These are phyloP conservation scores for Candida tropicalis DNA, from an alignment of 1,139 yeast genomes.

Conservation along the genomic window DNA sequence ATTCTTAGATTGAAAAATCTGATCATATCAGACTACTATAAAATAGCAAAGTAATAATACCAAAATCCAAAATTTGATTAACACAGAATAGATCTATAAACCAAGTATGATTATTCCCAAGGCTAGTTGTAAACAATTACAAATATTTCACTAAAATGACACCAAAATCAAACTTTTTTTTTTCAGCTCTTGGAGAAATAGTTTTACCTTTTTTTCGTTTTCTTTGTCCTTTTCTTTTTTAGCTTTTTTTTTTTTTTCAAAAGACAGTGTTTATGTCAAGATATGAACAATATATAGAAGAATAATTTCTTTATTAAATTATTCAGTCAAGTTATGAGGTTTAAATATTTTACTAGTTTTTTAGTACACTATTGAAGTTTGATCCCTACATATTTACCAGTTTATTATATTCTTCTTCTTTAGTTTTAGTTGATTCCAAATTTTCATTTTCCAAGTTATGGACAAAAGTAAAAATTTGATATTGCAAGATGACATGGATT, in stretches of 20 bases:
- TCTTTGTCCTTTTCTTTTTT: neutral
- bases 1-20: no score
- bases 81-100: no score
- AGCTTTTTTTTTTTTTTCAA: neutral
- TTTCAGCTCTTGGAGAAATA: neutral
- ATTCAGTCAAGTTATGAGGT: neutral
- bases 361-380: no score
- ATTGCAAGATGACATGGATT: neutral
- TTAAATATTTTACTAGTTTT: neutral
- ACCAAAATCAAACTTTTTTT: conserved; percentile 1
- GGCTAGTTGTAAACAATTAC: no score
- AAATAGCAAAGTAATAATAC: no score
- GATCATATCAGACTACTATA: no score
- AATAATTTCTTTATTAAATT: neutral
- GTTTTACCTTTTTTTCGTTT: neutral
- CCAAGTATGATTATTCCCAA: no score
- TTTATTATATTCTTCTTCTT: neutral
- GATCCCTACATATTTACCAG: neutral
- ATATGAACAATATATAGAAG: neutral
- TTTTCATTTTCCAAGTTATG: neutral
- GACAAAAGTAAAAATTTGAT: neutral
- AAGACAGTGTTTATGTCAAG: neutral
- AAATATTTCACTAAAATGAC: conserved; percentile 1
- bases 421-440: neutral
- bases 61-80: no score